Base-by-base conservation (phyloP, 306 rosid genomes). In the Oxytropis ochrocephala region DNA sequence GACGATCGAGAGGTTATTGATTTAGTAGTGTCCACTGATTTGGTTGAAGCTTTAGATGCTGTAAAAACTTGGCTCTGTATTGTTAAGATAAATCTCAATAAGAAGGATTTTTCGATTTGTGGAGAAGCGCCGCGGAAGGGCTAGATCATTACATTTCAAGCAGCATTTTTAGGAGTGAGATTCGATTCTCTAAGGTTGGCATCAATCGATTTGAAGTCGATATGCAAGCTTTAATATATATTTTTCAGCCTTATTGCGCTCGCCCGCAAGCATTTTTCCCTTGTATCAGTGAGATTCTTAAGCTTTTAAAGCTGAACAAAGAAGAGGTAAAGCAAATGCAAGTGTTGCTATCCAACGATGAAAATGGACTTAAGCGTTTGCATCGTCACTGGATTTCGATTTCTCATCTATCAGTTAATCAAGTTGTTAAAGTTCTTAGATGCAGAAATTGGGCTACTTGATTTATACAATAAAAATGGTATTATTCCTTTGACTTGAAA, bases 101-200 rank as follows among this genome's bases (percentile, higher is more conserved):
- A 62, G 19, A 85, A 78, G 65, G 96, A 89, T 73, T 87, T 87
- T 73, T 74, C 67, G 92, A 89, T 76, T 75, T 83, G 8, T 89
- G 96, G 96, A 89, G 96, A 75, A 85, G 86, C 74, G 53, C 81
- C 33, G 92, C 92, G 1, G 87, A 87, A 29, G 96, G 92, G 50
- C 82, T 89, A 11, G 92, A 89, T 69, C 90, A 81, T 78, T 89
- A 81, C 83, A 71, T 89, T 72, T 85, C 75, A 13, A 4, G 77
- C 78, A 75, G 86, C 78, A 53, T 44, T 27, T 76, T 74, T 64
- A 57, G 41, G 54, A 77, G 70, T 21, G 76, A 77, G 80, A 46
- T 73, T 74, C 75, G 60, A 48, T 75, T 83, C 69, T 69, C 65
- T 59, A 35, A 69, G 52, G 48, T 53, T 36, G 76, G 85, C 59